These are phyloP conservation scores for Colletotrichum australisinense DNA, from an alignment of 2,329 filamentous ascomycete species.

Conservation along the genomic window DNA sequence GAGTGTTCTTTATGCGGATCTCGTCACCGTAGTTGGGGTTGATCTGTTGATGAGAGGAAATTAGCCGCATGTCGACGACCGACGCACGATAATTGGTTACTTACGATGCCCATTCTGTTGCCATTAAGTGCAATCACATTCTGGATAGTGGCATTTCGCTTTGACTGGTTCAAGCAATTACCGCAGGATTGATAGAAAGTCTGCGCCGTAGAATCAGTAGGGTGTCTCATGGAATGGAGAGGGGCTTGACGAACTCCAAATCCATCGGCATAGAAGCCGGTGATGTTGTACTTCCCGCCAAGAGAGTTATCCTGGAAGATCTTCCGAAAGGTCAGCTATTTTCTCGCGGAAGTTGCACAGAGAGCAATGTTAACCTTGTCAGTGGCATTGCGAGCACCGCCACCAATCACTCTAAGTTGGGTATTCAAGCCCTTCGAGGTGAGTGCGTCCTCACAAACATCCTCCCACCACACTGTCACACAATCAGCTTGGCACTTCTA, in stretches of 20 bases:
- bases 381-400: constrained; percentile 42
- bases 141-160: constrained; percentile 41
- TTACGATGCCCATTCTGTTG: constrained; percentile 40
- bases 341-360: neutral
- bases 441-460: constrained; percentile 44
- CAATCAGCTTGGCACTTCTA: neutral
- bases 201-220: neutral
- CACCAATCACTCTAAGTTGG: constrained; percentile 43
- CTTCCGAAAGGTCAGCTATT: constrained; percentile 4
- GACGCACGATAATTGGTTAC: neutral
- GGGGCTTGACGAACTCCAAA: constrained; percentile 35
- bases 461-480: constrained; percentile 44
- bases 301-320: constrained; percentile 46
- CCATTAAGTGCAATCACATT: constrained; percentile 43
- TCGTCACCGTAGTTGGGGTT: constrained; percentile 45
- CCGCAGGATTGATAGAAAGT: constrained; percentile 45
- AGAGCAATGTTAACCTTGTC: constrained; percentile 39
- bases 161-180: constrained; percentile 43
- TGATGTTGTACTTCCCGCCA: constrained; percentile 46
- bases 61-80: too few relatives aligned
- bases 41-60: constrained; percentile 34
- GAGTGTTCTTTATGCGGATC: constrained; percentile 43
- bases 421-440: constrained; percentile 45
- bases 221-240: rapidly evolving
- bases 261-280: constrained; percentile 43